Evolutionary conservation across 1,284 basidiomycete species (phyloP), one percentile per base, ranked within the genome.

Genomic region (Cryptococcus sp.): DNA sequence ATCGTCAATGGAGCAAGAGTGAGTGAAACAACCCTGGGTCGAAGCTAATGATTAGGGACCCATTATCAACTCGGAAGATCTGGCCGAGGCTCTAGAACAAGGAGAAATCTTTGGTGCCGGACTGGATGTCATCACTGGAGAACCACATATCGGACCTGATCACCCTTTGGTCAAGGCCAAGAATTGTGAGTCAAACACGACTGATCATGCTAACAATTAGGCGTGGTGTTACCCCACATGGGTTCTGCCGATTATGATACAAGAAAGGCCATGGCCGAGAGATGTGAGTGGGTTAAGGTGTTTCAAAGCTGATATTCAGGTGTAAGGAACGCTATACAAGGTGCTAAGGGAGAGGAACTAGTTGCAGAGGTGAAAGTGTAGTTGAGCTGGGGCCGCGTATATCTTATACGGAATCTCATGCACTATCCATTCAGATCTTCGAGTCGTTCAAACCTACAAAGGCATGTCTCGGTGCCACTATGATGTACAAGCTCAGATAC

Each of bases 111-210:
- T 88, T 80, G 93, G 86, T 30, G 95, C 95, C 0, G 95, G 90
- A 0, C 68, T 98, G 5, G 95, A 98, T 73, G 95, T 98, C 36
- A 84, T 97, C 10, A 90, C 93, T 62, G 90, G 90, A 35, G 95
- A 98, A 74, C 95, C 95, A 0, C 78, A 87, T 48, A 81, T 98
- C 35, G 67, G 75, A 0, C 74, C 78, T 2, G 85, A 89, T 63
- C 91, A 98, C 72, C 86, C 88, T 1, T 76, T 97, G 45, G 84
- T 96, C 38, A 83, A 82, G 64, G 84, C 90, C 58, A 84, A 85
- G 5, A 82, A 83, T 84, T 89, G 63, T 68, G 44, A 49, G 67
- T 64, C 2, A 4, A 36, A 23, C 32, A 8, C 37, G 2, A 23
- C 43, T 13, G 37, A 41, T 5, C 2, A 14, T 43, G 44, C 58